These are phyloP conservation scores for Rhizopus microsporus DNA, from an alignment of 371 early-diverging fungal species.

Conservation along the genomic window DNA sequence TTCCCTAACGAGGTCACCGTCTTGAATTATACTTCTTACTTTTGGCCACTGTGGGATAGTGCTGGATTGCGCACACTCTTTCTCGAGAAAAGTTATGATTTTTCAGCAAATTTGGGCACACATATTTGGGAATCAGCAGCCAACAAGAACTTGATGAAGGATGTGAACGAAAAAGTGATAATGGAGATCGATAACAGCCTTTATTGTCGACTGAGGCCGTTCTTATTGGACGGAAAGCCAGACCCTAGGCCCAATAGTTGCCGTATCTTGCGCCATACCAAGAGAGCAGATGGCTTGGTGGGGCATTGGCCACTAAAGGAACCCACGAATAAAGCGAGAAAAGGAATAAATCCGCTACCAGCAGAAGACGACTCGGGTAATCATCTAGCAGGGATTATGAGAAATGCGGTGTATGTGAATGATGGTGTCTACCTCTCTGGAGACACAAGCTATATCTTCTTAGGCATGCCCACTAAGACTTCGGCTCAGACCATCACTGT, in stretches of 20 bases:
- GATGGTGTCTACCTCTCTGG: constrained; percentile 35
- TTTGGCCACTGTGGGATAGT: constrained; percentile 56
- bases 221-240: constrained; percentile 35
- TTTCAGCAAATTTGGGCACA: constrained; percentile 38
- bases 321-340: constrained; percentile 2
- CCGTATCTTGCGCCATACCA: constrained; percentile 25
- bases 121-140: constrained; percentile 58
- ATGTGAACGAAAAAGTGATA: constrained; percentile 32
- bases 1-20: constrained; percentile 43
- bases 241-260: constrained; percentile 37
- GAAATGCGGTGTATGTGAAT: constrained; percentile 24
- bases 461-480: constrained; percentile 35
- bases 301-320: constrained; percentile 41
- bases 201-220: constrained; percentile 45
- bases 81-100: constrained; percentile 48
- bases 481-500: constrained; percentile 33
- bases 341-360: constrained; percentile 26
- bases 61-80: constrained; percentile 43
- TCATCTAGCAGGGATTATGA: constrained; percentile 32
- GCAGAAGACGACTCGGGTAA: constrained; percentile 45
- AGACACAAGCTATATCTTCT: constrained; percentile 38
- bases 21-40: constrained; percentile 42
- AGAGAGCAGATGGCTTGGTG: constrained; percentile 31
- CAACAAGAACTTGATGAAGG: constrained; percentile 45
- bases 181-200: constrained; percentile 49